Conservation (phyloP, 2,329 filamentous ascomycete genomes). For the Pseudogymnoascus sp. region DNA sequence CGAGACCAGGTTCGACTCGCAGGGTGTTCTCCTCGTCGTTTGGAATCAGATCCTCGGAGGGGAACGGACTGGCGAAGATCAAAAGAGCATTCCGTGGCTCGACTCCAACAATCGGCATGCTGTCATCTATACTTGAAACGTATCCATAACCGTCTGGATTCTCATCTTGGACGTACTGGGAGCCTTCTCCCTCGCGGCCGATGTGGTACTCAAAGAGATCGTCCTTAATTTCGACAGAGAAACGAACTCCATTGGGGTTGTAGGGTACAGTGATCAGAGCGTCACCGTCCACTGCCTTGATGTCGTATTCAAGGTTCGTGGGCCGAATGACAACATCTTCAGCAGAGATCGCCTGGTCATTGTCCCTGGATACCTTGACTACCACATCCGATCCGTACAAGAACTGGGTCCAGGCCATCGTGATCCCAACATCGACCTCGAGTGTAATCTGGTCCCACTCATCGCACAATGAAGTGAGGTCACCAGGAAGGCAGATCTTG, state of each 20-base stretch:
- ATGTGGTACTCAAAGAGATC: constrained; percentile 26
- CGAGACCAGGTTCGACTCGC: constrained; percentile 20
- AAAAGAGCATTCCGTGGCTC: constrained; percentile 27
- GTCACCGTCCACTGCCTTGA: constrained; percentile 18
- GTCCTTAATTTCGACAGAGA: constrained; percentile 29
- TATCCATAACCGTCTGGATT: constrained; percentile 10
- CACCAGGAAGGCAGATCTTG: constrained; percentile 22
- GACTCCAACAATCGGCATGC: constrained; percentile 21
- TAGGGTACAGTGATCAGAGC: constrained; percentile 26
- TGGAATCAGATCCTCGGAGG: constrained; percentile 17
- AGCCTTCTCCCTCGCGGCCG: constrained; percentile 12
- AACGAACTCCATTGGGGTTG: constrained; percentile 21
- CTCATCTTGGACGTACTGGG: constrained; percentile 18
- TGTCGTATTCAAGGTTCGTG: constrained; percentile 19
- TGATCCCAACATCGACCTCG: constrained; percentile 26
- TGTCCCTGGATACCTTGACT: constrained; percentile 21
- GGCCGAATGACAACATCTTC: constrained; percentile 27
- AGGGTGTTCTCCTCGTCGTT: constrained; percentile 15
- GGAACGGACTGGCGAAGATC: constrained; percentile 28
- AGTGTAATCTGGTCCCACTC: constrained; percentile 27
- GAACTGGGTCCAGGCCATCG: constrained; percentile 32
- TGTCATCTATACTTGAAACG: not conserved
- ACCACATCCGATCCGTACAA: constrained; percentile 21
- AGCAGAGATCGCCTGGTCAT: constrained; percentile 14
- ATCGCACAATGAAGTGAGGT: constrained; percentile 17